These are phyloP conservation scores for Thozetella sp. DNA, from an alignment of 495 filamentous ascomycete genomes.

Conservation along the genomic window DNA sequence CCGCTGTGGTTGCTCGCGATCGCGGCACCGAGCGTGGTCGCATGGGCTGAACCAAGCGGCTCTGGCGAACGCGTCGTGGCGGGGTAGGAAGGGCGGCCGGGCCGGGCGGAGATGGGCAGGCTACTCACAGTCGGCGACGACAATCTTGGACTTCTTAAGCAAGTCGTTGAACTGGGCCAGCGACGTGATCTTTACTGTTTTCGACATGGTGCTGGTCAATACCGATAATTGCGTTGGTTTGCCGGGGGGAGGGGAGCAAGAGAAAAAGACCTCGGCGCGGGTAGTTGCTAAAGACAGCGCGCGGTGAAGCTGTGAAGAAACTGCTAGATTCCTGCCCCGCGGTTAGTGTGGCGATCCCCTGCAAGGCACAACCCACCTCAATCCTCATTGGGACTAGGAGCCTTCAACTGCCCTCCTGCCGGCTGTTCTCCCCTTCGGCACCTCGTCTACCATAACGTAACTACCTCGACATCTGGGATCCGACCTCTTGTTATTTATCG, in stretches of 20 bases:
- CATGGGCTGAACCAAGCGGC: too few species aligned
- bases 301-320: conserved; percentile 3
- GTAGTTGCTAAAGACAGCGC: not conserved
- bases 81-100: conserved; percentile 11
- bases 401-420: not conserved
- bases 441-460: not conserved
- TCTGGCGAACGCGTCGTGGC: conserved; percentile 12
- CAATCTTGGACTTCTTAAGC: conserved; percentile 67
- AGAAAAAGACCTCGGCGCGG: not conserved
- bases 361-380: not conserved
- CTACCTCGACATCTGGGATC: not conserved
- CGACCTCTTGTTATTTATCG: too few species aligned
- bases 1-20: too few species aligned
- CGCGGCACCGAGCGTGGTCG: too few species aligned
- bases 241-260: not conserved
- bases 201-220: conserved; percentile 53
- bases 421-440: too few species aligned
- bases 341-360: conserved; percentile 1
- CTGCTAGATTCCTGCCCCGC: conserved; percentile 3
- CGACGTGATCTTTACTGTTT: conserved; percentile 71
- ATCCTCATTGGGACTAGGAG: not conserved
- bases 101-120: not conserved
- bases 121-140: conserved; percentile 84
- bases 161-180: conserved; percentile 69
- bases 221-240: not conserved